Base-by-base conservation (phyloP, 2,329 filamentous ascomycete genomes). In the Fusarium sp. region DNA sequence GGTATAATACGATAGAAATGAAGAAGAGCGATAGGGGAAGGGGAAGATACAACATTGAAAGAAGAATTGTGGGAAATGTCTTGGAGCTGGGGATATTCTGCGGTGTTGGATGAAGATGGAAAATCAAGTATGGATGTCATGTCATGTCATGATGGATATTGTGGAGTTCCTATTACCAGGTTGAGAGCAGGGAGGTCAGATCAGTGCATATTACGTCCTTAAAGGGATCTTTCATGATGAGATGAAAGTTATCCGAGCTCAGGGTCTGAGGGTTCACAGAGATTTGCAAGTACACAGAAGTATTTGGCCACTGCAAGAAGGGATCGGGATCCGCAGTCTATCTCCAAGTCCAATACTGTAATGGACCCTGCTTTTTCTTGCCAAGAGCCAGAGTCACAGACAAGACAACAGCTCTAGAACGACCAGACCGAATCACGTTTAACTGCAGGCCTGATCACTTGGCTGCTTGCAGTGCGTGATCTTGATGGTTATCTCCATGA, bases 391-490 rank as follows among this genome's bases (percentile, higher is more conserved):
- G 43, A 62, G 52, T 42, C 55, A 38, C 34, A 27, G 49, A 51
- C 16, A 50, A 25, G 32, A 52, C 14, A 29, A 43, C 22, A 53
- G 47, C 32, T 59, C 45, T 61, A 30, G 54, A 54, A 40, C 55
- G 63, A 59, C 46, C 54, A 68, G 27, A n/a, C 63, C 68, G 62
- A 71, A 71, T 68, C 68, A 71, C 59, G 58, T 59, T 68, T 34
- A 46, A 57, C 51, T 51, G 38, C 27, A 67, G 60, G 46, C 43
- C 55, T 64, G 68, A 68, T 71, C 67, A 67, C 57, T 70, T 67
- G 57, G 63, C 63, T 29, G 44, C 43, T 57, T 67, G 67, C 14
- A 52, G 67, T 71, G 67, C 66, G 44, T 71, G 67, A 53, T 66
- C 45, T 61, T 47, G 44, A 63, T 59, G 50, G 40, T 42, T 42